Evolutionary conservation across 352 stramenopile species (phyloP).

Genomic region (Thalassiosira oceanica): DNA sequence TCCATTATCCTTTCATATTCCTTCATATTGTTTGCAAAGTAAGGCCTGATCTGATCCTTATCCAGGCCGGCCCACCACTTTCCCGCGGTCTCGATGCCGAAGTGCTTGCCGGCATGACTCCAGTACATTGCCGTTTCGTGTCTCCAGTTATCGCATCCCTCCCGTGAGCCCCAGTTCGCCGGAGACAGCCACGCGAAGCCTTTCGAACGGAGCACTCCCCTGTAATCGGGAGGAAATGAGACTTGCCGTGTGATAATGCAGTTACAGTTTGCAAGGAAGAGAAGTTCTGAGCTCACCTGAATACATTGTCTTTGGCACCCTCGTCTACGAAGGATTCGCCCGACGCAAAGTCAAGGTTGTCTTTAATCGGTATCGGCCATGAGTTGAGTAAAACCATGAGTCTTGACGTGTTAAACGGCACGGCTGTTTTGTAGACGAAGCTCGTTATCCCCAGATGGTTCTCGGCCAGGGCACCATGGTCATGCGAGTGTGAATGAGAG

Average conservation of each 20-base stretch:
- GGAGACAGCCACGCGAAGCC: constrained; percentile 84
- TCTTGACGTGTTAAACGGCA: constrained; percentile 69
- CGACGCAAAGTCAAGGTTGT: constrained; percentile 61
- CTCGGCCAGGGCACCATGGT: constrained; percentile 37
- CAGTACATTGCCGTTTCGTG: constrained; percentile 83
- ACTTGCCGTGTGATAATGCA: too few species aligned
- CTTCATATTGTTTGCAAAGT: constrained; percentile 61
- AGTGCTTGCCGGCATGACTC: constrained; percentile 82
- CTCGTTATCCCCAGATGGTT: constrained; percentile 73
- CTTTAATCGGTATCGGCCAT: constrained; percentile 80
- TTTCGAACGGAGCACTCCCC: constrained; percentile 75
- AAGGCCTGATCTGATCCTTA: constrained; percentile 69
- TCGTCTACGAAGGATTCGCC: neutral
- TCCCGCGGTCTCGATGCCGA: constrained; percentile 71
- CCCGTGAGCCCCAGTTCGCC: constrained; percentile 55
- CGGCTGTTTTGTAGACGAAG: constrained; percentile 80
- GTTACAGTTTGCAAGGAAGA: too few species aligned
- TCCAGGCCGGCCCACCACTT: constrained; percentile 79
- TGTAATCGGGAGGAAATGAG: too few species aligned
- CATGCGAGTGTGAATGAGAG: constrained; percentile 50
- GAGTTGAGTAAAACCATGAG: constrained; percentile 68
- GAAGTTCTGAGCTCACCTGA: constrained; percentile 16
- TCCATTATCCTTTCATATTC: constrained; percentile 74
- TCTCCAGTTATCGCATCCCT: constrained; percentile 59
- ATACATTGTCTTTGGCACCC: constrained; percentile 59